Evolutionary conservation across 176 grass and related monocot species (phyloP).

Genomic region (Triticum dicoccoides): DNA sequence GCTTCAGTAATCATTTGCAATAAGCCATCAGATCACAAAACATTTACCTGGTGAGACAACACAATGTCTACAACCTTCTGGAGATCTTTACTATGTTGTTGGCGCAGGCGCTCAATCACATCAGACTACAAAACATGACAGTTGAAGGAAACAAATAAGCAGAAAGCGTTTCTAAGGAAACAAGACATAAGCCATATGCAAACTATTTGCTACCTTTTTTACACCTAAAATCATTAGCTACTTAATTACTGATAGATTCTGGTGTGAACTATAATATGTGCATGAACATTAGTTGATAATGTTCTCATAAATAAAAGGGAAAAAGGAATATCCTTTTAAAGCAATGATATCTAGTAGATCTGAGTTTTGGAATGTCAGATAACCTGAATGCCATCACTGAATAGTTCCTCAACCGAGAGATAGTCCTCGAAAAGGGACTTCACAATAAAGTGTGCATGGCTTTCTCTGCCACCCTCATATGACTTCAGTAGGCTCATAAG

Average conservation of each 20-base stretch:
- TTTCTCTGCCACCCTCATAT: conserved; percentile 93
- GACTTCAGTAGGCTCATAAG: conserved; percentile 78
- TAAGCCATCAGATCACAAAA: neutral
- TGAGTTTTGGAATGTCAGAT: neutral
- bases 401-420: conserved; percentile 87
- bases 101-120: conserved; percentile 75
- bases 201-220: neutral
- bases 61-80: conserved; percentile 88
- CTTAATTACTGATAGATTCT: neutral
- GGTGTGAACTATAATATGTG: neutral
- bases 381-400: conserved; percentile 92
- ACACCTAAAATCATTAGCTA: neutral
- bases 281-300: neutral
- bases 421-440: conserved; percentile 89
- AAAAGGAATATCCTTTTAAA: conserved; percentile 7
- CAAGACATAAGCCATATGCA: neutral
- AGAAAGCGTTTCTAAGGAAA: neutral
- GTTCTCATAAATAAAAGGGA: neutral
- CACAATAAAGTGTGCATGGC: conserved; percentile 78
- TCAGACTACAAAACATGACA: conserved; percentile 57
- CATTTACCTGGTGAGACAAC: conserved; percentile 90
- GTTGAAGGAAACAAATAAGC: neutral
- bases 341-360: conserved; percentile 15
- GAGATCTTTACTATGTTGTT: conserved; percentile 85
- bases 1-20: conserved; percentile 22